These are phyloP conservation scores for Corrigiola litoralis DNA, from an alignment of 179 eudicot genomes.

Conservation along the genomic window DNA sequence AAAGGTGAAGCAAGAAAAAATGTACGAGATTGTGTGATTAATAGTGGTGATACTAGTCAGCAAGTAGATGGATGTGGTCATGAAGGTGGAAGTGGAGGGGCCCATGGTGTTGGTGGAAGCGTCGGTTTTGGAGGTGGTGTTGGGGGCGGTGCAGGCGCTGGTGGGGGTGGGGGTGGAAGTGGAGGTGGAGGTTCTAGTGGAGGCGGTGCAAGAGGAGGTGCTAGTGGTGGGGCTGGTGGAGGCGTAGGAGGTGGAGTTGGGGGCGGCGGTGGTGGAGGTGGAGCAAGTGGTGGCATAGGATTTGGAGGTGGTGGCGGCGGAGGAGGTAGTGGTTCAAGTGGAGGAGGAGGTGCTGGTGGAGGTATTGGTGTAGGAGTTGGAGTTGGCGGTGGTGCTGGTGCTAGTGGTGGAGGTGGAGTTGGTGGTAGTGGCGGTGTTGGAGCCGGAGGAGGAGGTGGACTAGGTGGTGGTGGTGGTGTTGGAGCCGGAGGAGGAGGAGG, in stretches of 20 bases:
- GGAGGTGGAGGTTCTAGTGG: not conserved
- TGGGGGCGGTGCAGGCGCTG: not conserved
- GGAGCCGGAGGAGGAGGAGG: not conserved
- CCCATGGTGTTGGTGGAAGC: not conserved
- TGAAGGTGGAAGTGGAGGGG: not conserved
- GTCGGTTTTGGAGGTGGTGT: not conserved
- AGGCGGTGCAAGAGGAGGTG: not conserved
- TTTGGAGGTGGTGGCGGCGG: not conserved
- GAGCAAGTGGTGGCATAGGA: not conserved
- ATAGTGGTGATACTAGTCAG: not conserved
- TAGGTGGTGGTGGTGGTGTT: not conserved
- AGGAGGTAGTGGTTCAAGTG: not conserved
- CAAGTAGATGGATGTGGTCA: conserved; percentile 1
- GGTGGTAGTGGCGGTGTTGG: not conserved
- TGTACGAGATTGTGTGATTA: not conserved
- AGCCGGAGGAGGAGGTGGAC: not conserved
- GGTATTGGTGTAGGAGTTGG: not conserved
- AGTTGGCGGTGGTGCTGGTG: not conserved
- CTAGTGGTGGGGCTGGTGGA: not conserved
- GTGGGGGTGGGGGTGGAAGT: not conserved
- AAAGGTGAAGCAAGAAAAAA: not conserved
- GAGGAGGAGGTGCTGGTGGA: not conserved
- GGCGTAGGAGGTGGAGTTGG: not conserved
- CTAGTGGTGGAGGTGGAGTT: not conserved
- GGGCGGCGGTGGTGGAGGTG: not conserved